phyloP scores from a whole-genome alignment of 805 yeast species.

The Cyberlindnera xishuangbannaensis region DNA sequence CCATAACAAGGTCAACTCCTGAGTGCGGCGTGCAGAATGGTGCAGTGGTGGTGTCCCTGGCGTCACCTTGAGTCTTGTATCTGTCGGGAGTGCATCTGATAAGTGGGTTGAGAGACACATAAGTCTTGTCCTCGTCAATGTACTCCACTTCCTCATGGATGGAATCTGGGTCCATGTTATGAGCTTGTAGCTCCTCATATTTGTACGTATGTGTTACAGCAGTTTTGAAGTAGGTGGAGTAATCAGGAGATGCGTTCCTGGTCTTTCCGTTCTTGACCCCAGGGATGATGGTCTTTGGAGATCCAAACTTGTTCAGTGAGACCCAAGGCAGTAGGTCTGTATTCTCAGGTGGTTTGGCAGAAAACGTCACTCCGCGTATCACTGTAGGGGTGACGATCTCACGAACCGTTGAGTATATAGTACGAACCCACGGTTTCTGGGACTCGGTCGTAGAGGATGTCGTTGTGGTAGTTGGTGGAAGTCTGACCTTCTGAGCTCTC shows the following conservation, averaged over 20 bases:
- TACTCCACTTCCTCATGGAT: slow-evolving; percentile 47
- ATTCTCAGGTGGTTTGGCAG: slow-evolving; percentile 37
- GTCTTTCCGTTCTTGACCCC: slow-evolving; percentile 67
- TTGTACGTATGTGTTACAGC: slow-evolving; percentile 50
- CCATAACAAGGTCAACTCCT: slow-evolving; percentile 49
- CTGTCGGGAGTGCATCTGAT: slow-evolving; percentile 81
- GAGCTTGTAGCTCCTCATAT: slow-evolving; percentile 65
- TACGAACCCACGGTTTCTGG: slow-evolving; percentile 68
- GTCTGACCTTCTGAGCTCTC: slow-evolving; percentile 27
- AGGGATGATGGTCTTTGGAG: slow-evolving; percentile 76
- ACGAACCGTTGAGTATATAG: slow-evolving; percentile 47
- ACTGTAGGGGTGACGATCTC: slow-evolving; percentile 72
- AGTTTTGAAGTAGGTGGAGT: slow-evolving; percentile 72
- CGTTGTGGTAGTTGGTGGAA: slow-evolving; percentile 26
- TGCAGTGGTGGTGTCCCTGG: slow-evolving; percentile 48
- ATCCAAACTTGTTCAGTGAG: slow-evolving; percentile 67
- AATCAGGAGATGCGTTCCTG: slow-evolving; percentile 61
- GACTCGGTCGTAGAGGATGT: slow-evolving; percentile 30
- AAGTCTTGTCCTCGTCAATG: slow-evolving; percentile 67
- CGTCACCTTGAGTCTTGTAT: slow-evolving; percentile 59
- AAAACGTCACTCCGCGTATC: slow-evolving; percentile 50
- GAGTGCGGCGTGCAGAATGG: slow-evolving; percentile 88
- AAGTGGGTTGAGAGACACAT: slow-evolving; percentile 67
- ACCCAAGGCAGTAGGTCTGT: slow-evolving; percentile 78
- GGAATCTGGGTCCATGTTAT: slow-evolving; percentile 62